Conservation (phyloP, 257 asterid genomes). For the Fraxinus pennsylvanica region DNA sequence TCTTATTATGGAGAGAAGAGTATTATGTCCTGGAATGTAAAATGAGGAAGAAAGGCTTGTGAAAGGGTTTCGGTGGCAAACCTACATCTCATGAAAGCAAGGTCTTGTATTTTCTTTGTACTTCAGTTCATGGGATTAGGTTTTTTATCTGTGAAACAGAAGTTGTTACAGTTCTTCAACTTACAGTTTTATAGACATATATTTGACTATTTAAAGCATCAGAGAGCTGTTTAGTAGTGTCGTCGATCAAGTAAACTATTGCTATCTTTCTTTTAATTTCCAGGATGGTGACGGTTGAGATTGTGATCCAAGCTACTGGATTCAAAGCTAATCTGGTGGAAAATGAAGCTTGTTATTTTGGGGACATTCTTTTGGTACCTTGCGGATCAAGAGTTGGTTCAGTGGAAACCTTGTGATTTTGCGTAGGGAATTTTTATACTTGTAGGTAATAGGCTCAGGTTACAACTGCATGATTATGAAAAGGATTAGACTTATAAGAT, state of each 20-base stretch:
- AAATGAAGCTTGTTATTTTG: background rate
- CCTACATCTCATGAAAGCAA: background rate
- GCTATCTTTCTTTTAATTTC: background rate
- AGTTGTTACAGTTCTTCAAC: background rate
- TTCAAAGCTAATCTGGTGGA: background rate
- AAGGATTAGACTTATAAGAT: background rate
- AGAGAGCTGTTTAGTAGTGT: background rate
- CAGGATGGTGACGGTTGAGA: background rate
- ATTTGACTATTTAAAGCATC: background rate
- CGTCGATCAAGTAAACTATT: background rate
- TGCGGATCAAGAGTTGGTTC: background rate
- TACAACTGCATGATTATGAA: background rate
- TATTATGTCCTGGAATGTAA: background rate
- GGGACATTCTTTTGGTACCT: background rate
- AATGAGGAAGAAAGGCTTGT: background rate
- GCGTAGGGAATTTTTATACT: too few relatives aligned
- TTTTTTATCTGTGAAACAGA: background rate
- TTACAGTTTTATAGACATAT: background rate
- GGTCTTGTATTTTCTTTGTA: background rate
- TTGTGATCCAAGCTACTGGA: background rate
- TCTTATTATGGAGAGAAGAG: background rate
- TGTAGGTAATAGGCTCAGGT: background rate
- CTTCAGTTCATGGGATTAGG: background rate
- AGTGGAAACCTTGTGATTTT: constrained; percentile 10
- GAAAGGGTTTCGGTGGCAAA: background rate